Base-by-base conservation (phyloP, 169 alveolate species). In the Blepharisma undulans region DNA sequence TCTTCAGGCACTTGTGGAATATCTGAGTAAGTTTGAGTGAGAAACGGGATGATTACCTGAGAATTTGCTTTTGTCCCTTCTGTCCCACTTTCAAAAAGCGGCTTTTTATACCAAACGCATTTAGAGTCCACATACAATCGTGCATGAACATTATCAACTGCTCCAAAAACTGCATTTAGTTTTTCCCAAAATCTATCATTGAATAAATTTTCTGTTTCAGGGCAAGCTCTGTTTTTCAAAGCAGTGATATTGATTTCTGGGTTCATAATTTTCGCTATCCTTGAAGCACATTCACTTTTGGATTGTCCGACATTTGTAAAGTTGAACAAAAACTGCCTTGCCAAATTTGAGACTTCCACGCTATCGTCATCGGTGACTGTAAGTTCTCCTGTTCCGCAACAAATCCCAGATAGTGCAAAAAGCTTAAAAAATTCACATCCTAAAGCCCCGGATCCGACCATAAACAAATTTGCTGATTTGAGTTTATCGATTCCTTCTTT, bases 81-180 rank as follows among this genome's bases (percentile, higher is more conserved):
- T 29, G 99, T 99, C 60, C 99, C 99, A 1, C 99, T 98, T 95
- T 99, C 99, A 88, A 99, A 95, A 88, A 99, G 96, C 21, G 99
- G 99, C 94, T 98, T 99, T 92, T 96, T 98, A 93, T 98, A 98
- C 99, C 99, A 99, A 59, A 99, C 99, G 92, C 99, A 99, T 90
- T 99, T 98, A 34, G 97, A 95, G 94, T 99, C 99, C 32, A 99
- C 99, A 92, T 98, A 99, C 88, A 96, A 96, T 88, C 99, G 97
- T 16, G 99, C 99, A 94, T 95, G 94, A 2, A 97, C 94, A 92
- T 98, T 99, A 92, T 99, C 99, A 61, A 99, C 97, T 1, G 99
- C 99, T 93, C 99, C 99, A 10, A 99, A 98, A 25, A 99, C 98
- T 91, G 98, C 94, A 59, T 98, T 96, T 82, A 97, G 98, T 21